Percentiles rank a stretch among this genome's conserved stretches.
Evolutionary conservation across 345 rosid species (phyloP).

Genomic region (Populus davidiana): DNA sequence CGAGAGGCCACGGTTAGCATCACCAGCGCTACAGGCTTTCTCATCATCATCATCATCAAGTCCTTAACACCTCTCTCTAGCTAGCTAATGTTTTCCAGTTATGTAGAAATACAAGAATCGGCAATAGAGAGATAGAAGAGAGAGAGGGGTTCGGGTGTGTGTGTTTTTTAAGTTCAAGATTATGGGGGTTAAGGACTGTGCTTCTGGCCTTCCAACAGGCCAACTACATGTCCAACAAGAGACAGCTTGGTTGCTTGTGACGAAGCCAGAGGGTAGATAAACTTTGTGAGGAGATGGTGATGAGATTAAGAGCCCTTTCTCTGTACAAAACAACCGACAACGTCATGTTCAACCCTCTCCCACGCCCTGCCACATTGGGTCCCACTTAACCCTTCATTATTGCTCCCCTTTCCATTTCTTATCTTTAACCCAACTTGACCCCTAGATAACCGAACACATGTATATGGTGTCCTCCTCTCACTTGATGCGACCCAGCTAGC

Average conservation of each 20-base stretch:
- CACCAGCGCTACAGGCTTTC: slow-evolving; percentile 15
- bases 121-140: not conserved
- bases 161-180: not conserved
- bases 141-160: slow-evolving; percentile 6
- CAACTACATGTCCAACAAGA: slow-evolving; percentile 61
- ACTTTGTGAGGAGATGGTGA: slow-evolving; percentile 8
- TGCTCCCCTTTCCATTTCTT: slow-evolving; percentile 33
- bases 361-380: slow-evolving; percentile 82
- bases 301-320: not conserved
- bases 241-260: slow-evolving; percentile 95
- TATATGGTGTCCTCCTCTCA: slow-evolving; percentile 4
- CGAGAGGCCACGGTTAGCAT: slow-evolving; percentile 15
- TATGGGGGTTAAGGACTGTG: slow-evolving; percentile 28
- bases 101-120: not conserved
- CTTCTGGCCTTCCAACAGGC: slow-evolving; percentile 76
- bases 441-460: slow-evolving; percentile 34
- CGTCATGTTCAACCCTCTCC: slow-evolving; percentile 95
- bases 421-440: slow-evolving; percentile 26
- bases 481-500: slow-evolving; percentile 24
- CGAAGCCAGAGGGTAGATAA: slow-evolving; percentile 56
- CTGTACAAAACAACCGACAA: slow-evolving; percentile 78
- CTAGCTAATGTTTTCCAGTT: not conserved
- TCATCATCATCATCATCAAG: not conserved
- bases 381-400: slow-evolving; percentile 63
- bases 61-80: not conserved